Base-by-base conservation (phyloP, 768 basidiomycete genomes). In the Polyporus arcularius region DNA sequence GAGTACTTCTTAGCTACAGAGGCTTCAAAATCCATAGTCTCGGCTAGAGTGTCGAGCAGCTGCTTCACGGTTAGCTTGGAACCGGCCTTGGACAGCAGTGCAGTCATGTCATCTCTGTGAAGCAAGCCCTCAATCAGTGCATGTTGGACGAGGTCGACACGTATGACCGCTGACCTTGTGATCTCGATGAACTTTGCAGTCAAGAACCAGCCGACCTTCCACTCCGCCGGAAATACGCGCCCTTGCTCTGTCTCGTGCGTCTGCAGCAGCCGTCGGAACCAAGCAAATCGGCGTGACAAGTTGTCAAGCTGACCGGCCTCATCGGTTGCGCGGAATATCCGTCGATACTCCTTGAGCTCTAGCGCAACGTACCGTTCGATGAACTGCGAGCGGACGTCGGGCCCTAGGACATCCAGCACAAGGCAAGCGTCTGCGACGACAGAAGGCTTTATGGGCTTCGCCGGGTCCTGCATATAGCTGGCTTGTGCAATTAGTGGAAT, bases 291-390 rank as follows among this genome's bases (percentile, higher is more conserved):
- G 15, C 97, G 80, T 0, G 93, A 86, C 6, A 97, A 81, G 65
- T 99, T 99, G 76, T 99, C 97, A 48, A 99, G 80, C 68, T 97
- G 94, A 4, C 96, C 97, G 2, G 97, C 94, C 74, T 98, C 97
- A 64, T 97, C 95, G 5, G 87, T 88, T 7, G 91, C 85, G 51
- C 91, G 86, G 76, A 99, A 98, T 70, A 99, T 96, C 21, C 95
- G 88, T 11, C 95, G 88, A 71, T 98, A 99, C 71, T 98, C 97
- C 71, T 94, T 93, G 28, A 99, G 81, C 66, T 97, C 93, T 15
- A 96, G 81, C 10, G 89, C 85, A 21, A 93, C 87, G 68, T 97
- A 97, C 53, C 94, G 88, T 54, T 96, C 92, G 12, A 98, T 80
- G 56, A 97, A 82, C 57, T 90, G 87, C 10, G 73, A 79, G 71